phyloP scores from a whole-genome alignment of 495 filamentous ascomycete genomes.

The Aspergillus sclerotioniger region DNA sequence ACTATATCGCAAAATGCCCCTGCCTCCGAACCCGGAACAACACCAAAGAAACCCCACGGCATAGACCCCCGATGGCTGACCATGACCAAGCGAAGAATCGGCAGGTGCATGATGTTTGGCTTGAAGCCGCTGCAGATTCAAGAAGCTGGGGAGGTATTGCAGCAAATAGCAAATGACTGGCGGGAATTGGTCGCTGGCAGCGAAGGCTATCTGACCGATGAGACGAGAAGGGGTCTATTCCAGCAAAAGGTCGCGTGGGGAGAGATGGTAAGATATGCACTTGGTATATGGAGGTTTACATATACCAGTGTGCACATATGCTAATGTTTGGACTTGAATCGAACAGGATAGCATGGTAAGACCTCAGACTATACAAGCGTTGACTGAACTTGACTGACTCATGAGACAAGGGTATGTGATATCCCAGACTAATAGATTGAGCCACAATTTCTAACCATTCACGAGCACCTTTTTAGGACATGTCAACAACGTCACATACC shows the following conservation, averaged over 20 bases:
- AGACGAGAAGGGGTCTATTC: slow-evolving; percentile 62
- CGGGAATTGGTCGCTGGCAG: slow-evolving; percentile 69
- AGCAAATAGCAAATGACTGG: slow-evolving; percentile 70
- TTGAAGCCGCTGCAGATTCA: slow-evolving; percentile 57
- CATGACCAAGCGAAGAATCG: slow-evolving; percentile 69
- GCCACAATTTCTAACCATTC: neutral
- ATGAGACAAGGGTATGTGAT: slow-evolving; percentile 25
- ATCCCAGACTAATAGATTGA: neutral
- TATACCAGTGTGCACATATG: slow-evolving; percentile 1
- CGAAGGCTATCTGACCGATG: slow-evolving; percentile 76
- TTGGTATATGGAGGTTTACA: neutral
- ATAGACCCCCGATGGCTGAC: slow-evolving; percentile 70
- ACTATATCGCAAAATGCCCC: slow-evolving; percentile 16
- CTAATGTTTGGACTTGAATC: slow-evolving; percentile 12
- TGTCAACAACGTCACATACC: slow-evolving; percentile 86
- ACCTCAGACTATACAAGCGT: neutral
- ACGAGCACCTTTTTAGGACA: slow-evolving; percentile 52
- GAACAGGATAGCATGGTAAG: slow-evolving; percentile 59
- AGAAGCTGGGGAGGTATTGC: slow-evolving; percentile 60
- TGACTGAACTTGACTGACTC: slow-evolving; percentile 2
- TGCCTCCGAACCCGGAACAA: slow-evolving; percentile 12
- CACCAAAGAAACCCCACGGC: slow-evolving; percentile 30
- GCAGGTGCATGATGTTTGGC: slow-evolving; percentile 81
- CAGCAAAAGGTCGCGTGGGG: slow-evolving; percentile 82
- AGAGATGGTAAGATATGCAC: slow-evolving; percentile 66